A percentile compares a stretch with the other conserved stretches of the same genome.
Conservation (phyloP, 495 filamentous ascomycete species). For the Daldinia caldariorum region DNA sequence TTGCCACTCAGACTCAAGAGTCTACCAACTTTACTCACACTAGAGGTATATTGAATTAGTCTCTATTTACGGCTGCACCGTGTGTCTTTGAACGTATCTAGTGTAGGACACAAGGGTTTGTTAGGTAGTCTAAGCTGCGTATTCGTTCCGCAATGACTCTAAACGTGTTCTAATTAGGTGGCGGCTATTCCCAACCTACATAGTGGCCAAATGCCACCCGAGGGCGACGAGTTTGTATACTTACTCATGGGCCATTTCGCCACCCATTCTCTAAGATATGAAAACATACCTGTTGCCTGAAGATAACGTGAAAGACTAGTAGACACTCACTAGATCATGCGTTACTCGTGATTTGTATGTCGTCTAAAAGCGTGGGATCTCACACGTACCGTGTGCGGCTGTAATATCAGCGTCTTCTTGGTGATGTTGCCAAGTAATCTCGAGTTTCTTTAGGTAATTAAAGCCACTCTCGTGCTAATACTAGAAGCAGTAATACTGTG, state of each 20-base stretch:
- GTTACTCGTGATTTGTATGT: neutral
- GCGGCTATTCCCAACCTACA: neutral
- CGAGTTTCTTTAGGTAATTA: conserved; percentile 1
- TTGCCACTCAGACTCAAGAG: no score
- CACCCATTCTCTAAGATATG: neutral
- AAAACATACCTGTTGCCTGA: neutral
- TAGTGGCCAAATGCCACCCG: neutral
- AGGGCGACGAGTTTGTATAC: neutral
- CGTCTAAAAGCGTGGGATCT: neutral
- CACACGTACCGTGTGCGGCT: neutral
- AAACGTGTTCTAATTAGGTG: neutral
- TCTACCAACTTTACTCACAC: no score
- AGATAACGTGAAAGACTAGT: neutral
- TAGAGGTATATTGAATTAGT: neutral
- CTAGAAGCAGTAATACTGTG: neutral
- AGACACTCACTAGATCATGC: neutral
- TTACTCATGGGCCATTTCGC: neutral
- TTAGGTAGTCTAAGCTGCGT: neutral
- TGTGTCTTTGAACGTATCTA: neutral
- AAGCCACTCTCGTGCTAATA: neutral
- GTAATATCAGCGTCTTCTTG: neutral
- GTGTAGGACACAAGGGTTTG: neutral
- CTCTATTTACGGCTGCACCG: neutral
- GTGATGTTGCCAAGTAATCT: neutral
- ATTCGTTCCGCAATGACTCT: neutral